phyloP scores from a whole-genome alignment of 495 filamentous ascomycete genomes.

The Penicillium ucsense region DNA sequence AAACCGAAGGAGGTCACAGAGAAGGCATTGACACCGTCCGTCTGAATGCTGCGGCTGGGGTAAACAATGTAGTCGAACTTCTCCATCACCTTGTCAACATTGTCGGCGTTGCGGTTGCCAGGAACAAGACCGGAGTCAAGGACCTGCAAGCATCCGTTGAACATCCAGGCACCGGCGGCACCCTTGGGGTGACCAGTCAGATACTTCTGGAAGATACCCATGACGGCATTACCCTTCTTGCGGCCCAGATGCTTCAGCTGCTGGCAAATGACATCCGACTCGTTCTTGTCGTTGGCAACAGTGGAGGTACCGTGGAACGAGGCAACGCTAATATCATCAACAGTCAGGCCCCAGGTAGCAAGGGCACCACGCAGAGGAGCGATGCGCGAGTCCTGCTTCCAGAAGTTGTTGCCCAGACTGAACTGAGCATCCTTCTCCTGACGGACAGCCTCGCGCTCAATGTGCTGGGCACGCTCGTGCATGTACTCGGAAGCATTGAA shows the following conservation, averaged over 20 bases:
- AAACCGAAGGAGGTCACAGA: constrained; percentile 98
- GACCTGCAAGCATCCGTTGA: constrained; percentile 94
- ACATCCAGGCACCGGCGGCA: constrained; percentile 98
- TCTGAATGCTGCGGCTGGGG: constrained; percentile 90
- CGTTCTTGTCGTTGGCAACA: constrained; percentile 99
- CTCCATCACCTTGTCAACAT: constrained; percentile 92
- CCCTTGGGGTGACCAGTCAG: constrained; percentile 98
- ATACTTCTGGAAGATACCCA: constrained; percentile 99
- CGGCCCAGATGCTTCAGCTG: constrained; percentile 92
- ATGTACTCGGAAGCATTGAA: constrained; percentile 79
- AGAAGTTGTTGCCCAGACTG: constrained; percentile 95
- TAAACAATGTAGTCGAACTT: constrained; percentile 97
- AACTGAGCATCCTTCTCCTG: constrained; percentile 87
- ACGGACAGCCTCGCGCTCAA: constrained; percentile 76
- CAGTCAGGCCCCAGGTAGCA: constrained; percentile 94
- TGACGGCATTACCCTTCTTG: constrained; percentile 86
- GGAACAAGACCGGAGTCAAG: constrained; percentile 89
- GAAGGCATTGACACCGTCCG: constrained; percentile 96
- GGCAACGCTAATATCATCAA: constrained; percentile 88
- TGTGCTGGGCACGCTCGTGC: constrained; percentile 73
- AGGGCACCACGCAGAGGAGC: constrained; percentile 90
- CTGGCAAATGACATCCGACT: constrained; percentile 94
- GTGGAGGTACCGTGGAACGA: constrained; percentile 99
- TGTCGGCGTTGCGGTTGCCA: constrained; percentile 96
- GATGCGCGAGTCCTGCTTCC: constrained; percentile 88